phyloP scores from a whole-genome alignment of 2,329 filamentous ascomycete genomes.

The Botrytis fabae region DNA sequence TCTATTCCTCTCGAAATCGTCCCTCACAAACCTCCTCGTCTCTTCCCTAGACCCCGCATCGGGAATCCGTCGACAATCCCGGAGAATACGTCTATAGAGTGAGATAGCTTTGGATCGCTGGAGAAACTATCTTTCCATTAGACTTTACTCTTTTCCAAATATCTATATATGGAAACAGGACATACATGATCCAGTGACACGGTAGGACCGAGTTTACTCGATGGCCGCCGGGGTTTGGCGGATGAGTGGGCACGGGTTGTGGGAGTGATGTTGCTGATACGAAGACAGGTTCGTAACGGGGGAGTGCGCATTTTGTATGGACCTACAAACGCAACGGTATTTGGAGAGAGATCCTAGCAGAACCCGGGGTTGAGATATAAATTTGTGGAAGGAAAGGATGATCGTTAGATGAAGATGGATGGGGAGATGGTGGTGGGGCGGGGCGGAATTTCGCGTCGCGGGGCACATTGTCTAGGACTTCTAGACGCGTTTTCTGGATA shows the following conservation, averaged over 20 bases:
- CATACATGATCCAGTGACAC: conserved; percentile 61
- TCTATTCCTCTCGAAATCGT: conserved; percentile 62
- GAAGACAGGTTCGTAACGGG: background rate
- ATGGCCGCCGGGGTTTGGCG: conserved; percentile 36
- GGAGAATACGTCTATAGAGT: conserved; percentile 59
- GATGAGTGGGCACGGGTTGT: conserved; percentile 20
- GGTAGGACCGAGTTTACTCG: conserved; percentile 44
- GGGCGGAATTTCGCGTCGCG: conserved; percentile 22
- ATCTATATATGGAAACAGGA: conserved; percentile 13
- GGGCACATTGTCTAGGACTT: conserved; percentile 5
- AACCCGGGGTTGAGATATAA: background rate
- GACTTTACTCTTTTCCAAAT: background rate
- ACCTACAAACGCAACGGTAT: background rate
- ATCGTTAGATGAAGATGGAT: background rate
- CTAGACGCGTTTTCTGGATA: background rate
- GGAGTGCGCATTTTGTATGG: background rate
- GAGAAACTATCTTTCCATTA: conserved; percentile 49
- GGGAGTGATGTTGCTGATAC: background rate
- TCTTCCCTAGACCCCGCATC: conserved; percentile 56
- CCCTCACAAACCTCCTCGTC: conserved; percentile 56
- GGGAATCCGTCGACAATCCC: conserved; percentile 53
- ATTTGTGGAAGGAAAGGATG: background rate
- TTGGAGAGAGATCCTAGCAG: too few species aligned
- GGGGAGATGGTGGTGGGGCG: background rate
- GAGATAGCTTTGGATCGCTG: conserved; percentile 56